Percentiles rank a stretch among this genome's conserved stretches.
These are phyloP conservation scores for Pelagomonas calceolata DNA, from an alignment of 108 stramenopile species.

Conservation along the genomic window DNA sequence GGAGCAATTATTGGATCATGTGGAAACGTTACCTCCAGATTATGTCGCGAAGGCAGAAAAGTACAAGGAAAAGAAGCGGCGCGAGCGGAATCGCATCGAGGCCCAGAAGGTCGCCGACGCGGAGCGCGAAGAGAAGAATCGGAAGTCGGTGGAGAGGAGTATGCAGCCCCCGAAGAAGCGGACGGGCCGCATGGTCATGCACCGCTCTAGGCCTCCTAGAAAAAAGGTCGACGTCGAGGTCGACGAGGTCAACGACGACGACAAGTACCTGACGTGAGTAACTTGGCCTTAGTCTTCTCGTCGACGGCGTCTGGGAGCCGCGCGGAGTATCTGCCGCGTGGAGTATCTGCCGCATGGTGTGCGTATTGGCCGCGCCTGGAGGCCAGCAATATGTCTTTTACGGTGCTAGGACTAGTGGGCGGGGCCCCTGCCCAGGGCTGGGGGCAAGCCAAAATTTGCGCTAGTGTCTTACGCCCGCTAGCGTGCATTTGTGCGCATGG, in stretches of 20 bases:
- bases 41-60: slow-evolving; percentile 47
- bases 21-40: slow-evolving; percentile 42
- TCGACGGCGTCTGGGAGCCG: too few relatives aligned
- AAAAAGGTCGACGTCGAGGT: slow-evolving; percentile 25
- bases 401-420: too few relatives aligned
- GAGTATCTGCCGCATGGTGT: too few relatives aligned
- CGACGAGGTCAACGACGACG: slow-evolving; percentile 19
- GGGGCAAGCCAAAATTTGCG: too few relatives aligned
- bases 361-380: too few relatives aligned
- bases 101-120: slow-evolving; percentile 38
- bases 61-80: slow-evolving; percentile 46
- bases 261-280: slow-evolving; percentile 34
- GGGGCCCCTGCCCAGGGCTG: too few relatives aligned
- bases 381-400: too few relatives aligned
- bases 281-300: too few relatives aligned
- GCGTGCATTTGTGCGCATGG: too few relatives aligned
- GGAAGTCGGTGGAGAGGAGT: slow-evolving; percentile 31
- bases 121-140: slow-evolving; percentile 37
- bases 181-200: slow-evolving; percentile 44
- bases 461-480: too few relatives aligned
- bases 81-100: slow-evolving; percentile 46
- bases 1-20: slow-evolving; percentile 35
- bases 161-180: slow-evolving; percentile 43
- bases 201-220: slow-evolving; percentile 26
- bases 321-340: too few relatives aligned